Evolutionary conservation across 257 asterid species (phyloP), one percentile per base, ranked within the genome.

Genomic region (Nicotiana undulata): DNA sequence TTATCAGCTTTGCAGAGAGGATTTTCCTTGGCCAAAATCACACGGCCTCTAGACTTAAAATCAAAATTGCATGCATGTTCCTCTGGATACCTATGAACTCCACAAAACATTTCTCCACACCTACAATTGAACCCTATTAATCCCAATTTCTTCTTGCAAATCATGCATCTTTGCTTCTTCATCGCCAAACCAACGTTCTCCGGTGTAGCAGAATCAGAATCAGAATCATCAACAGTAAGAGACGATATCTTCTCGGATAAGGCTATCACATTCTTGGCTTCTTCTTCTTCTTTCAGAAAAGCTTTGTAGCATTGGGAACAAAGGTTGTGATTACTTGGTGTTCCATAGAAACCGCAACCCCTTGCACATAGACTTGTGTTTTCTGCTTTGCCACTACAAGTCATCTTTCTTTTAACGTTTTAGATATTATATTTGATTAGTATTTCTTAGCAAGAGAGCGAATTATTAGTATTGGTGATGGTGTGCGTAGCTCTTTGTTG

Each of bases 71-170:
- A 90, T 1, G 66, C 17, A 78, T 89, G 91, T 8, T 12, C 63
- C 61, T 89, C 90, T 0, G 94, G 87, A 6, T 76, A 81, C 56
- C 88, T 72, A 55, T 86, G 94, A 31, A 10, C 3, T 16, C 81
- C 83, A 29, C 94, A 89, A 77, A 85, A 89, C 18, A 16, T 51
- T 2, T 29, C 82, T 0, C 86, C 88, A 9, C 92, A 87, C 5
- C 79, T 66, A 68, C 90, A 88, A 1, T 3, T 37, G 44, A 85
- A 85, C 40, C 91, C 83, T 61, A 80, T 20, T 3, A 85, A 0
- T 7, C 88, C 82, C 20, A 85, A 31, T 51, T 82, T 89, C 10
- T 72, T 78, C 5, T 56, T 85, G 84, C 92, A 89, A 63, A 5
- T 13, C 29, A 59, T 51, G 32, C 91, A 89, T 80, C 88, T 82